A percentile compares a stretch with the other conserved stretches of the same genome.
phyloP scores from a whole-genome alignment of 345 rosid genomes.

The Pugionium cornutum region DNA sequence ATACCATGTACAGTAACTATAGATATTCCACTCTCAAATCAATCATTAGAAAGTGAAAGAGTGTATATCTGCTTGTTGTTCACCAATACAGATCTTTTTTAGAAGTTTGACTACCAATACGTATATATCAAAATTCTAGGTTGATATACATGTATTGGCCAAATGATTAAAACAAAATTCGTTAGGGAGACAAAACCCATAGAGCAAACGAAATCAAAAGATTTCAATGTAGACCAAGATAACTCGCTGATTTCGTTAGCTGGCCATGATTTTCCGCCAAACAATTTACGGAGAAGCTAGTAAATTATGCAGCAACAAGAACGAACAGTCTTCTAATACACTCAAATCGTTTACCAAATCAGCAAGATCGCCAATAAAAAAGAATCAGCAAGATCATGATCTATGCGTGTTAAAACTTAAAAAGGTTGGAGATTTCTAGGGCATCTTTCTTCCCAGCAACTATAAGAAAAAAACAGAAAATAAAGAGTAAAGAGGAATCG shows the following conservation, averaged over 20 bases:
- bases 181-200: neutral
- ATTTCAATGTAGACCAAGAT: neutral
- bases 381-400: conserved; percentile 18
- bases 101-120: neutral
- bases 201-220: conserved; percentile 3
- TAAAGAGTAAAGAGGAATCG: conserved; percentile 8
- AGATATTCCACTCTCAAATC: conserved; percentile 14
- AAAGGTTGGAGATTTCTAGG: conserved; percentile 42
- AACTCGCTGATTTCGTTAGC: neutral
- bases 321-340: neutral
- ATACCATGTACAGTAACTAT: neutral
- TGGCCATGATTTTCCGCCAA: conserved; percentile 1
- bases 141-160: too few relatives aligned
- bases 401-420: neutral
- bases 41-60: conserved; percentile 1
- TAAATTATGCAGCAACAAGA: conserved; percentile 8
- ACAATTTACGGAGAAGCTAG: neutral
- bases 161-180: neutral
- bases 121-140: neutral
- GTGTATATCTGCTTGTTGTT: conserved; percentile 1
- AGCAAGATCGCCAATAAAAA: neutral
- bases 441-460: conserved; percentile 2
- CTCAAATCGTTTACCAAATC: neutral
- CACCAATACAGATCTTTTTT: neutral
- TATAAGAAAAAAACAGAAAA: neutral